Evolutionary conservation across 2,329 filamentous ascomycete species (phyloP), one percentile per base, ranked within the genome.

Genomic region (Cercospora beticola): DNA sequence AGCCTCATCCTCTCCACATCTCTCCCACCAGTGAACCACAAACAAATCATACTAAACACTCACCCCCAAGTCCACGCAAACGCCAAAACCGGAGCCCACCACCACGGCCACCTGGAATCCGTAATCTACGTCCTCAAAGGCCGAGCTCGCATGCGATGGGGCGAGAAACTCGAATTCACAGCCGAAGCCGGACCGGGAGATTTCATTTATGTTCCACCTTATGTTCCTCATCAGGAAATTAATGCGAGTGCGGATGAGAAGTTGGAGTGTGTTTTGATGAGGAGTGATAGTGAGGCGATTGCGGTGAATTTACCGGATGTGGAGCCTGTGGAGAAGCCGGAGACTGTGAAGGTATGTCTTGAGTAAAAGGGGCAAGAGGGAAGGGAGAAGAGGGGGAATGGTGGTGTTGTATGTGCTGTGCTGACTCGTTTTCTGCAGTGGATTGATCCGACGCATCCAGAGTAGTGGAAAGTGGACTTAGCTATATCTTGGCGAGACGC

Each of bases 121-220:
- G 80, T 83, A 18, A 83, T 83, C 70, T 83, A 83, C 73, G 78
- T 83, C 10, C 70, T 83, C 30, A 81, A 81, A 70, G 82, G 82
- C 57, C 78, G 77, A 56, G 82, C 81, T 10, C 75, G 82, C 5
- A 83, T 83, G 81, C 78, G 81, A 7, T 83, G 82, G 82, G 82
- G 82, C 31, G 79, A 81, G 71, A 79, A 77, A 62, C 71, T 83
- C 63, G 79, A 83, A 73, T 83, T 81, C 71, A 81, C 79, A 1
- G 81, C 82, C 30, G 81, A 83, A 74, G 81, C 81, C 23, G 81
- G 82, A 18, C 81, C 81, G 2, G 82, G 82, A 2, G 81, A 83
- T 69, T 83, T 83, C 70, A 83, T 83, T 64, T 83, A 80, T 70
- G 81, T 83, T 30, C 81, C 82, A 43, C 81, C 81, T 1, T 76